phyloP scores from a whole-genome alignment of 768 basidiomycete species.

The Trametopsis cervina region DNA sequence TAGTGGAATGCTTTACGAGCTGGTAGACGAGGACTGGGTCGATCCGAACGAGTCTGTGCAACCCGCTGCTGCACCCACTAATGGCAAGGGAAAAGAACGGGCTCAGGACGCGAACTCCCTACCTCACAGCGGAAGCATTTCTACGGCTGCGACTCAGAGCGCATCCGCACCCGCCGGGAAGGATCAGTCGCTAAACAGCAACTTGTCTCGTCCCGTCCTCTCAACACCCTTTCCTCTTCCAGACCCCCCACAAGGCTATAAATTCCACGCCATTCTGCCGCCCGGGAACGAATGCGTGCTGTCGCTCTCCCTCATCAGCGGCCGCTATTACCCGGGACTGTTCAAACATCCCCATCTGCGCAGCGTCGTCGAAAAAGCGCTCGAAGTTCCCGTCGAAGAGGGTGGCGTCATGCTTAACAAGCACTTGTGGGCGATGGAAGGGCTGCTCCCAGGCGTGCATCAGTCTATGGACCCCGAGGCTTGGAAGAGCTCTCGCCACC shows the following conservation, averaged over 20 bases:
- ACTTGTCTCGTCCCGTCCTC: conserved; percentile 31
- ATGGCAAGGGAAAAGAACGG: conserved; percentile 27
- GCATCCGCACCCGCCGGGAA: conserved; percentile 9
- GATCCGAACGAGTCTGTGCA: conserved; percentile 17
- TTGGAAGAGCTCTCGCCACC: conserved; percentile 43
- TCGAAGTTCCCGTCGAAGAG: conserved; percentile 25
- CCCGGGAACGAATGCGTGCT: conserved; percentile 58
- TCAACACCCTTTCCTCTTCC: conserved; percentile 42
- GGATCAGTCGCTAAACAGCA: conserved; percentile 20
- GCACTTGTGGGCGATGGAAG: conserved; percentile 68
- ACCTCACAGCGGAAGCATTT: neutral
- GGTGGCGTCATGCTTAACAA: conserved; percentile 33
- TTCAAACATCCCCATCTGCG: conserved; percentile 57
- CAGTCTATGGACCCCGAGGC: conserved; percentile 65
- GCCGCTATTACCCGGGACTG: conserved; percentile 75
- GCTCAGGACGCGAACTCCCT: conserved; percentile 10
- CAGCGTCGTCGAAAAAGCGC: conserved; percentile 32
- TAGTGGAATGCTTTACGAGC: conserved; percentile 71
- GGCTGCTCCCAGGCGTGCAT: conserved; percentile 55
- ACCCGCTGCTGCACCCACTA: conserved; percentile 8
- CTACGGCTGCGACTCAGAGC: neutral
- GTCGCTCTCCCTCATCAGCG: conserved; percentile 65
- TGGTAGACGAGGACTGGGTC: conserved; percentile 71
- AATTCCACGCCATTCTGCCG: conserved; percentile 60
- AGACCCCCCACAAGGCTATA: conserved; percentile 56